Percentiles rank a stretch among this genome's conserved stretches.
These are phyloP conservation scores for Mycena chlorophos DNA, from an alignment of 768 basidiomycete species.

Conservation along the genomic window DNA sequence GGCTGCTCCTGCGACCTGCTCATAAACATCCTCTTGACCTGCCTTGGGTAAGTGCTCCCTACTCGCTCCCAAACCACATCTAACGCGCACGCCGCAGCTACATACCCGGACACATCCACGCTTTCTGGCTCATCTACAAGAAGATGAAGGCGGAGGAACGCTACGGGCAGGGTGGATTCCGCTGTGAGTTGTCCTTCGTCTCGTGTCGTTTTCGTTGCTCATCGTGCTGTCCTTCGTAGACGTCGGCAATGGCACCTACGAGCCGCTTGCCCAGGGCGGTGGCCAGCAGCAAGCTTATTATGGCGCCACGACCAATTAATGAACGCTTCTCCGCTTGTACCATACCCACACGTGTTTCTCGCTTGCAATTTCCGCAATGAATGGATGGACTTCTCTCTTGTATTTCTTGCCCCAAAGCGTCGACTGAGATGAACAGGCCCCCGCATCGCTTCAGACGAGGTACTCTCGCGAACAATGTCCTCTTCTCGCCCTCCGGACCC, in stretches of 20 bases:
- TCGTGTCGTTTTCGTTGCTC: no score
- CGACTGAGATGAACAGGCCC: no score
- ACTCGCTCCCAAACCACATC: background rate
- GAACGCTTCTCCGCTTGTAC: no score
- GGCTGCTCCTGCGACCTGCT: slow-evolving; percentile 87
- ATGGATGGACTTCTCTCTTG: no score
- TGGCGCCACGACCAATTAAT: slow-evolving; percentile 22
- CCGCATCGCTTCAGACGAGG: no score
- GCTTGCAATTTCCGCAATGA: no score
- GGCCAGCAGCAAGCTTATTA: slow-evolving; percentile 22
- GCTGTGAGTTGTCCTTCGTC: slow-evolving; percentile 53
- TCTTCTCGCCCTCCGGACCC: no score
- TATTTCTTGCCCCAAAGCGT: no score
- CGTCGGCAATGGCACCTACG: slow-evolving; percentile 31
- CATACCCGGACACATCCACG: slow-evolving; percentile 71
- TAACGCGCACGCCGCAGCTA: slow-evolving; percentile 70
- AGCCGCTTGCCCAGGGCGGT: slow-evolving; percentile 24
- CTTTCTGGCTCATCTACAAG: slow-evolving; percentile 89
- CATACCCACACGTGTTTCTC: no score
- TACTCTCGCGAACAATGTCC: no score
- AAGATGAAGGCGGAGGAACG: slow-evolving; percentile 85
- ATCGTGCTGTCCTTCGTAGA: slow-evolving; percentile 18
- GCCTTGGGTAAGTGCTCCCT: background rate
- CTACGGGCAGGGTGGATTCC: slow-evolving; percentile 75
- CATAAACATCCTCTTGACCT: slow-evolving; percentile 68